Evolutionary conservation across 345 rosid species (phyloP), one percentile per base, ranked within the genome.

Genomic region (Brassica carinata): DNA sequence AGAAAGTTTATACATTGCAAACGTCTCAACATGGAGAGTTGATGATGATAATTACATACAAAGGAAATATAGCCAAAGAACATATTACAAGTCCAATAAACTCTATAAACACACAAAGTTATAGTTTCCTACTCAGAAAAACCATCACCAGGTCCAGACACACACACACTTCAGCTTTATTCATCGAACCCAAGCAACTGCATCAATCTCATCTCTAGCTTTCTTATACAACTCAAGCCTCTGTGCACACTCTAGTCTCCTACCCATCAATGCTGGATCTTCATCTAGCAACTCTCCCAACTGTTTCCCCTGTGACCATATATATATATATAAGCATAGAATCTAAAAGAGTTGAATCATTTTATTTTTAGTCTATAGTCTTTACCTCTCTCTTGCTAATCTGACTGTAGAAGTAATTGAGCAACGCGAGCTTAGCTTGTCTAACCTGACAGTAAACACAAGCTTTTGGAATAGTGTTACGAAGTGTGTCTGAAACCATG

Each of bases 351-450:
- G 9, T 36, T 5, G 9, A 7, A 2, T 7, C 2, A 36, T 36
- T 36, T 7, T 36, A 36, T 36, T 2, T 36, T 36, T 36, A 7
- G 40, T 36, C 1, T 36, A 36, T 7, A 36, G 40, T 36, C 40
- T 40, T n/a, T 10, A 90, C 97, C 91, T 91, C 92, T 80, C 81
- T 90, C 82, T 88, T 87, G 72, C 94, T 93, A 59, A 92, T 83
- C 81, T 86, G 92, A n/a, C 80, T 64, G 79, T 92, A 92, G 89
- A 92, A 92, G 89, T 85, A 83, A 71, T 90, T 85, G 8, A 90
- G 88, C 78, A 27, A n/a, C n/a, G n/a, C n/a, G n/a, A n/a, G n/a
- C n/a, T n/a, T n/a, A n/a, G n/a, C n/a, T n/a, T n/a, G n/a, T n/a
- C n/a, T n/a, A n/a, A n/a, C n/a, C n/a, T n/a, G n/a, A n/a, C n/a